phyloP scores from a whole-genome alignment of 345 rosid species.

The Eucalyptus camaldulensis region DNA sequence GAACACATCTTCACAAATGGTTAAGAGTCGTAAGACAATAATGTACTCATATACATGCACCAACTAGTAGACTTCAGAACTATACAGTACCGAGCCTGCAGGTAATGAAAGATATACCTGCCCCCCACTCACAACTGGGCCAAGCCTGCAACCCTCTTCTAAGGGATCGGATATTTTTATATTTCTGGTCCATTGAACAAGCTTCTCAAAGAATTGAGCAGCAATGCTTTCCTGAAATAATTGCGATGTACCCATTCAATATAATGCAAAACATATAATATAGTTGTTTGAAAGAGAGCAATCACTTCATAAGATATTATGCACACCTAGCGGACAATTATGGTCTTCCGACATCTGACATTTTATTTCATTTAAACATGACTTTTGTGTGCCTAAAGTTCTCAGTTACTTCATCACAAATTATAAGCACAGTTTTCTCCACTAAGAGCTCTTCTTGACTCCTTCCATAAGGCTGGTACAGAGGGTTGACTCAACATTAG shows the following conservation, averaged over 20 bases:
- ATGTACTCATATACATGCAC: background rate
- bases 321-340: background rate
- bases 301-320: background rate
- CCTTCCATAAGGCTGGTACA: background rate
- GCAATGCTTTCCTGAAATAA: conserved; percentile 67
- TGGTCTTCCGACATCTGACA: background rate
- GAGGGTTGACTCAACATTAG: background rate
- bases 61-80: background rate
- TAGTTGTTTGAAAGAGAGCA: background rate
- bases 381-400: background rate
- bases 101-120: conserved; percentile 37
- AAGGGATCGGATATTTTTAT: conserved; percentile 88
- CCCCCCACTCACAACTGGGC: conserved; percentile 79
- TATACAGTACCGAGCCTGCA: background rate
- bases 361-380: background rate
- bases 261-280: background rate
- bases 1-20: background rate
- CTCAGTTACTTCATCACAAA: background rate
- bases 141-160: conserved; percentile 92
- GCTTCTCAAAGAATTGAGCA: conserved; percentile 48
- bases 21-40: background rate
- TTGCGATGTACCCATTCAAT: background rate
- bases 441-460: background rate
- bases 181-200: conserved; percentile 74
- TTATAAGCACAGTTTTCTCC: background rate